Evolutionary conservation across 1,139 yeast genomes (phyloP).

Genomic region (Taiozyma sp.): DNA sequence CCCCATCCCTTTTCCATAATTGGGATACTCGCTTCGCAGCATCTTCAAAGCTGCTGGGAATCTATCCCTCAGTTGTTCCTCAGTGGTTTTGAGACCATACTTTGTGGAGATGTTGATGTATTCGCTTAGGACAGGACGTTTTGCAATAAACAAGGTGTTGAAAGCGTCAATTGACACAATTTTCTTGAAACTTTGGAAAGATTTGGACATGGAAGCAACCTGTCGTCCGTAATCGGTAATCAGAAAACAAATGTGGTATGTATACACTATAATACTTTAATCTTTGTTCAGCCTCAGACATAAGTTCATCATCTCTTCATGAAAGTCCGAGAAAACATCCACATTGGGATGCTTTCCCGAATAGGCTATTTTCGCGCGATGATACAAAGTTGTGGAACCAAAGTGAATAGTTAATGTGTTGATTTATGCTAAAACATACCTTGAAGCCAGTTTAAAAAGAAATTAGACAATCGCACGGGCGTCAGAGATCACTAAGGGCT

Average conservation of each 20-base stretch:
- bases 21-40: slow-evolving; percentile 39
- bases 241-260: no score
- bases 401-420: not conserved
- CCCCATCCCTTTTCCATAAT: slow-evolving; percentile 45
- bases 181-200: not conserved
- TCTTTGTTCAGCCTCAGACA: no score
- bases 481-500: not conserved
- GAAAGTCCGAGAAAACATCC: not conserved
- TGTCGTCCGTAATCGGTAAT: no score
- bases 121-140: slow-evolving; percentile 45
- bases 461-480: not conserved
- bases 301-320: no score
- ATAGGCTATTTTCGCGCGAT: not conserved
- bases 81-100: slow-evolving; percentile 38
- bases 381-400: not conserved
- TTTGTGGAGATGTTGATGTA: slow-evolving; percentile 42
- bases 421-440: not conserved
- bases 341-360: not conserved
- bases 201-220: not conserved
- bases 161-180: slow-evolving; percentile 58
- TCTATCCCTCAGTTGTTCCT: slow-evolving; percentile 23
- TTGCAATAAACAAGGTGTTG: slow-evolving; percentile 57
- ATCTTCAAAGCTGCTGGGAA: slow-evolving; percentile 28
- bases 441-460: not conserved
- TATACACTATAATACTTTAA: no score